Conservation (phyloP, 2,329 filamentous ascomycete genomes). For the Diaporthe longicolla region DNA sequence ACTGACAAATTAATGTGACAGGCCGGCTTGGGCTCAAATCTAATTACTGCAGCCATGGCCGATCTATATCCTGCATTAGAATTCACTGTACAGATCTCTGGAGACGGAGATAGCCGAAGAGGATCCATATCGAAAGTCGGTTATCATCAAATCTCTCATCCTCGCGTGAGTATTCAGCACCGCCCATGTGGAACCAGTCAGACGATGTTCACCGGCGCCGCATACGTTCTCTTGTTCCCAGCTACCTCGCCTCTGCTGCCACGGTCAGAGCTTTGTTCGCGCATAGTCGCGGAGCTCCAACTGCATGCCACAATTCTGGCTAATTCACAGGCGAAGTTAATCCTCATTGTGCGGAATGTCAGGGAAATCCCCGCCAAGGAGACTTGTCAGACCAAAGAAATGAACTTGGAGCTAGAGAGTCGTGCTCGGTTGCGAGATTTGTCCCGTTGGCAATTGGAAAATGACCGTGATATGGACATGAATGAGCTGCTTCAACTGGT, state of each 20-base stretch:
- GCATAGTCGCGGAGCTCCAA: slow-evolving; percentile 43
- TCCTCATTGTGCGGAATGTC: slow-evolving; percentile 49
- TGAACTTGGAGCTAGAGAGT: slow-evolving; percentile 5
- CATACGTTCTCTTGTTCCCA: neutral
- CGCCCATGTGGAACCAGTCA: neutral
- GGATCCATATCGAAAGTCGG: neutral
- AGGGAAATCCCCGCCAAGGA: slow-evolving; percentile 47
- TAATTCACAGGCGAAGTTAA: slow-evolving; percentile 44
- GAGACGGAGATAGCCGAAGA: neutral
- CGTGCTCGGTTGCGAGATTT: slow-evolving; percentile 39
- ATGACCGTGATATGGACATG: slow-evolving; percentile 49
- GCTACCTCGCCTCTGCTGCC: neutral
- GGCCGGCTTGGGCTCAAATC: neutral
- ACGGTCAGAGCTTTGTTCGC: neutral
- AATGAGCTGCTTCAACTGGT: slow-evolving; percentile 49
- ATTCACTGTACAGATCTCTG: neutral
- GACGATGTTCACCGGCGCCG: neutral
- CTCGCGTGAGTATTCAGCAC: neutral
- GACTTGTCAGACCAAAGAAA: slow-evolving; percentile 43
- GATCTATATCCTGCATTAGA: neutral
- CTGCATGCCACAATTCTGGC: slow-evolving; percentile 51
- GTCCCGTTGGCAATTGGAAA: slow-evolving; percentile 51
- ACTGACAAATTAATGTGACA: neutral
- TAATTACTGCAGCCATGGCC: neutral
- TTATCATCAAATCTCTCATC: neutral